Conservation (phyloP, 2,329 filamentous ascomycete genomes). For the Penicillium sp. region DNA sequence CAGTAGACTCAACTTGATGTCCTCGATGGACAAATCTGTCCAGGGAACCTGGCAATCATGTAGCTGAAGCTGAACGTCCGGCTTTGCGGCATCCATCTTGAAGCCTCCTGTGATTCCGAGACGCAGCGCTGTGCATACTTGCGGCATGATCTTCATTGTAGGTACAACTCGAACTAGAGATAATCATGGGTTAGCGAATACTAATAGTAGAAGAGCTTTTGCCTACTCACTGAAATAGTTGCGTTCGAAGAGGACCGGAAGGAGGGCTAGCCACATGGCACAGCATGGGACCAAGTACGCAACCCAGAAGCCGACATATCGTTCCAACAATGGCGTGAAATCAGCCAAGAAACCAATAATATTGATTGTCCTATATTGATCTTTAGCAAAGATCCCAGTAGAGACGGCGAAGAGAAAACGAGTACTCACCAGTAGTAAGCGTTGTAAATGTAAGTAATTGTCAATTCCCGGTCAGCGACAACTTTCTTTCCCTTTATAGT, state of each 20-base stretch:
- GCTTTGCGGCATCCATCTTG: slow-evolving; percentile 8
- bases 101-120: background rate
- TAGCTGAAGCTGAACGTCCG: slow-evolving; percentile 4
- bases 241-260: slow-evolving; percentile 6
- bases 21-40: slow-evolving; percentile 7
- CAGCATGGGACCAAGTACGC: slow-evolving; percentile 19
- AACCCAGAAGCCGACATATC: slow-evolving; percentile 19
- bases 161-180: background rate
- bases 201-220: background rate
- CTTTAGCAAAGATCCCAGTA: background rate
- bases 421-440: slow-evolving; percentile 38
- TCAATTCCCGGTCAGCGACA: slow-evolving; percentile 34
- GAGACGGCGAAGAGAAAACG: background rate
- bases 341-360: slow-evolving; percentile 12
- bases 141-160: slow-evolving; percentile 1
- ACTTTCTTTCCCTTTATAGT: slow-evolving; percentile 31
- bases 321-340: slow-evolving; percentile 17
- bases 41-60: slow-evolving; percentile 5
- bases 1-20: slow-evolving; percentile 4
- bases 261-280: slow-evolving; percentile 10
- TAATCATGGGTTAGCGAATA: background rate
- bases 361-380: slow-evolving; percentile 12
- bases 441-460: slow-evolving; percentile 41
- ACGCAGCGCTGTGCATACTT: background rate
- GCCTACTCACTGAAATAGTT: slow-evolving; percentile 1